These are phyloP conservation scores for Musa schizocarpa DNA, from an alignment of 176 grass and related monocot genomes.

Conservation along the genomic window DNA sequence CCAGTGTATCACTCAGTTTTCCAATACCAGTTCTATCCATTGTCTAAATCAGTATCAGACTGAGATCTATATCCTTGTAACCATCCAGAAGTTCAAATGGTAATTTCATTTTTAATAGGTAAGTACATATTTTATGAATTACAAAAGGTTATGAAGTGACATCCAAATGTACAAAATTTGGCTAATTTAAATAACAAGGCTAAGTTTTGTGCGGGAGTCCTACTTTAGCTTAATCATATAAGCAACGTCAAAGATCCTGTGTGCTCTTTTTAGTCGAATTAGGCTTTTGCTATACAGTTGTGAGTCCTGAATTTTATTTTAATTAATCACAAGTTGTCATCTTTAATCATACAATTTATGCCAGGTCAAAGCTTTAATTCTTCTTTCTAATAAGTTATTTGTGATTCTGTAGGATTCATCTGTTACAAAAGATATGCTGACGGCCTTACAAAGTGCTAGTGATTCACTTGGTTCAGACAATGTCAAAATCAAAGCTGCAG, in stretches of 20 bases:
- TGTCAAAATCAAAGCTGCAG: constrained; percentile 68
- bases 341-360: neutral
- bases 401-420: constrained; percentile 46
- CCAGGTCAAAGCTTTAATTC: neutral
- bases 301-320: neutral
- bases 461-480: constrained; percentile 78
- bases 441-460: constrained; percentile 66
- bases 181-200: neutral
- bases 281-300: neutral
- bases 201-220: neutral
- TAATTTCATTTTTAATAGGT: neutral
- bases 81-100: neutral
- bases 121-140: neutral
- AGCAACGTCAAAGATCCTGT: neutral
- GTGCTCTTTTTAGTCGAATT: neutral
- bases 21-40: too few species aligned
- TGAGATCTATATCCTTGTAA: too few species aligned
- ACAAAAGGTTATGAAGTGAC: neutral
- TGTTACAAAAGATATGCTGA: constrained; percentile 57
- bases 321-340: neutral
- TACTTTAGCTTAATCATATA: neutral
- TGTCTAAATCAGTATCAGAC: too few species aligned
- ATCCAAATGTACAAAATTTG: neutral
- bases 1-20: too few species aligned
- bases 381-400: constrained; percentile 6